Conservation (phyloP, 345 rosid genomes). For the Laguncularia racemosa region DNA sequence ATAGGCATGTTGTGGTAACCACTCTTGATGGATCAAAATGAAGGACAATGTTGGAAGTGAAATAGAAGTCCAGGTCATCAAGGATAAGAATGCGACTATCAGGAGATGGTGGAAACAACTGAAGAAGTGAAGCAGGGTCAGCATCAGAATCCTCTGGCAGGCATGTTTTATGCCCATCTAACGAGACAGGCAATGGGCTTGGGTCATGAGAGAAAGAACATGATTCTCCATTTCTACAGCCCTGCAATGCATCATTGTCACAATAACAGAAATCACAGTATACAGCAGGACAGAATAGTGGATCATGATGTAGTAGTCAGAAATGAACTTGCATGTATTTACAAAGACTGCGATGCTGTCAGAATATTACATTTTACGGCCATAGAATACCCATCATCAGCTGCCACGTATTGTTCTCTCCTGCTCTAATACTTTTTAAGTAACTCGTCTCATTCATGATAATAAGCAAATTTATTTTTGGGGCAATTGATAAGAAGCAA, state of each 20-base stretch:
- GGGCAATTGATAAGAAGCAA: no score
- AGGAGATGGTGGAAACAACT: conserved; percentile 35
- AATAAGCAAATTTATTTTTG: no score
- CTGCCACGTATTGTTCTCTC: no score
- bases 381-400: no score
- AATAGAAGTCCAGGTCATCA: conserved; percentile 57
- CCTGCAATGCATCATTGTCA: conserved; percentile 38
- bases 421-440: no score
- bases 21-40: conserved; percentile 46
- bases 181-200: conserved; percentile 15
- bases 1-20: conserved; percentile 47
- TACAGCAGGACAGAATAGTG: no score
- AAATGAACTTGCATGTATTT: no score
- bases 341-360: no score
- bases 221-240: conserved; percentile 71
- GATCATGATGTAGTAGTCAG: no score
- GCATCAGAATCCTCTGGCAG: conserved; percentile 48
- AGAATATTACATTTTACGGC: no score
- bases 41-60: conserved; percentile 51
- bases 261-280: neutral
- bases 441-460: no score
- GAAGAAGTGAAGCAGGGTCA: conserved; percentile 34
- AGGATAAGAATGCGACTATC: conserved; percentile 58
- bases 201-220: conserved; percentile 64
- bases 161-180: conserved; percentile 26